Evolutionary conservation across 129 eudicot species (phyloP), one percentile per base, ranked within the genome.

Genomic region (Arctium minus): DNA sequence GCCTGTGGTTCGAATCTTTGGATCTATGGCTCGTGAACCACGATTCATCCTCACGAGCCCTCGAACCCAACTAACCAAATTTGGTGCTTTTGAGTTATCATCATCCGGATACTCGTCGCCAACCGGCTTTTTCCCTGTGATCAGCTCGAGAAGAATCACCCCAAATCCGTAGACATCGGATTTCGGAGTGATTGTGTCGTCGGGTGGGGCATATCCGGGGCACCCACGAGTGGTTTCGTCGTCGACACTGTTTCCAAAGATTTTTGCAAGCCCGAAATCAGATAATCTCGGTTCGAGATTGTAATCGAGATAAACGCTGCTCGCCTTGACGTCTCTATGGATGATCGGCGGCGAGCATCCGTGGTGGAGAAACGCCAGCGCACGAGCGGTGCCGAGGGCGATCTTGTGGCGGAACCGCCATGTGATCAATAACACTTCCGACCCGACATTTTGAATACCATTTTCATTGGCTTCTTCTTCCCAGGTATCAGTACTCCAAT

Each of bases 301-400:
- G 68, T 84, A 83, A 73, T 91, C 97, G 53, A 94, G 92, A 86
- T 91, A 91, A 69, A 93, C 94, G 68, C 94, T 93, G 40, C 92
- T 91, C 31, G 98, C 94, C 80, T 88, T 91, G 22, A 94, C 87
- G 39, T 94, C 97, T 87, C 97, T 53, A 69, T 94, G 98, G 50
- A 91, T 87, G 22, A 94, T 91, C 1, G 98, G 97, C 29, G 93
- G 97, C 10, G 94, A 91, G 74, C 98, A 91, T 12, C 97, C 98
- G n/a, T 94, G 97, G 91, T 94, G 98, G 15, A 94, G 97, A 80
- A 88, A 94, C 10, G 98, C 97, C 48, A 94, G 79, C 9, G 97
- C 94, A 35, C 98, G 94, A 13, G 98, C 94, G 5, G 94, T 90
- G 29, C 97, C 94, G 6, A 94, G 89, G 11, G 90, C 98, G 8